These are phyloP conservation scores for Actinomortierella ambigua DNA, from an alignment of 371 early-diverging fungal genomes.

Conservation along the genomic window DNA sequence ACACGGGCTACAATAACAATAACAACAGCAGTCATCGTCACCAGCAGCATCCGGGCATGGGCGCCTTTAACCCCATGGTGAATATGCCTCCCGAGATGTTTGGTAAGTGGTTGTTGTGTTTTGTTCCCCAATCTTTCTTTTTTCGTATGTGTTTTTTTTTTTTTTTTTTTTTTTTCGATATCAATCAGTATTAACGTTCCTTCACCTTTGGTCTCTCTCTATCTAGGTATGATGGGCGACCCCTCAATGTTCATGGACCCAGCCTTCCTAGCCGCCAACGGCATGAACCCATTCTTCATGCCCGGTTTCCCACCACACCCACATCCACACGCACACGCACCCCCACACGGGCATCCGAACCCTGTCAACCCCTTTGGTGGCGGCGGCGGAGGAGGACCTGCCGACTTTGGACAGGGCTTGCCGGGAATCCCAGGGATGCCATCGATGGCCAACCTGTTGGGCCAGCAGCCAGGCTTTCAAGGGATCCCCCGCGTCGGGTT, in stretches of 20 bases:
- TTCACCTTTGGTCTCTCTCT: too few species aligned
- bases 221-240: constrained; percentile 33
- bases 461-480: too few species aligned
- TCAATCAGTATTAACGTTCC: neutral
- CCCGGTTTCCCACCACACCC: constrained; percentile 39
- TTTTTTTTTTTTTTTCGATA: neutral
- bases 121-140: neutral
- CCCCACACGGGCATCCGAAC: too few species aligned
- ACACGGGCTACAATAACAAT: constrained; percentile 19
- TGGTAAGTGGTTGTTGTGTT: constrained; percentile 9
- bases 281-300: constrained; percentile 29
- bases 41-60: constrained; percentile 21
- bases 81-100: constrained; percentile 29
- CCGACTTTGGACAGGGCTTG: too few species aligned
- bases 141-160: neutral
- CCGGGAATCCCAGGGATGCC: too few species aligned
- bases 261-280: constrained; percentile 22
- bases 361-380: too few species aligned
- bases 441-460: too few species aligned
- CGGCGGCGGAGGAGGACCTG: too few species aligned
- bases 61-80: constrained; percentile 17
- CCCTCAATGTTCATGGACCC: constrained; percentile 40
- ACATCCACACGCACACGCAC: too few species aligned
- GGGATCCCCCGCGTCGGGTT: too few species aligned
- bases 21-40: constrained; percentile 21